Base-by-base conservation (phyloP, 2,329 filamentous ascomycete species). In the Botrytis medusae region DNA sequence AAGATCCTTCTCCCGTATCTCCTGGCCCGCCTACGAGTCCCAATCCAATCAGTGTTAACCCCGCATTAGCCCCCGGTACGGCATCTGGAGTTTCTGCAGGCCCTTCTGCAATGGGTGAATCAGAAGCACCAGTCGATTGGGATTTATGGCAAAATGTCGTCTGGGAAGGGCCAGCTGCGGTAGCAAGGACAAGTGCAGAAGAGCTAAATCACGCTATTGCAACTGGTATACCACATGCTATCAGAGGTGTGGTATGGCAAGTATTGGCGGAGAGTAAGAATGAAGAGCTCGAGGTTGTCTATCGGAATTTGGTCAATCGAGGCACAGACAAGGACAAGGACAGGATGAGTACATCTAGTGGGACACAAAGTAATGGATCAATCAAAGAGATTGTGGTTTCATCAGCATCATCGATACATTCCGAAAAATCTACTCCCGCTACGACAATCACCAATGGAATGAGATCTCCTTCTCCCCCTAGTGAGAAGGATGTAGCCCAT, bases 161-260 rank as follows among this genome's bases (percentile, higher is more conserved):
- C 48, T 97, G 98, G 77, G 93, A 98, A 84, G 96, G 96, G 0
- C 94, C 95, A 25, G 90, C 93, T 42, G 95, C 94, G 16, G 92
- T 98, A 68, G 92, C 93, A 18, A 90, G 93, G 74, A 94, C 94
- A 6, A 97, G 94, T 79, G 88, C 95, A 0, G 93, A 97, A 79
- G 95, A 98, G 81, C 85, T 99, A 73, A 97, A 95, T 80, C 90
- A 88, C 77, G 95, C 96, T 34, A 98, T 99, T 78, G 93, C 95
- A 68, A 93, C 92, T 57, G 96, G 96, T 46, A 99, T 99, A 73
- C 96, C 96, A 1, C 94, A 92, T 77, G 95, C 95, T 4, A 97
- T 99, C 75, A 91, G 96, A 74, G 97, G 96, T n/a, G 96, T 99
- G 3, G 95, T 99, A 69, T 99, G 96, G 96, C 96, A 99, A 83